Evolutionary conservation across 306 rosid genomes (phyloP), one percentile per base, ranked within the genome.

Genomic region (Luffa aegyptiaca): DNA sequence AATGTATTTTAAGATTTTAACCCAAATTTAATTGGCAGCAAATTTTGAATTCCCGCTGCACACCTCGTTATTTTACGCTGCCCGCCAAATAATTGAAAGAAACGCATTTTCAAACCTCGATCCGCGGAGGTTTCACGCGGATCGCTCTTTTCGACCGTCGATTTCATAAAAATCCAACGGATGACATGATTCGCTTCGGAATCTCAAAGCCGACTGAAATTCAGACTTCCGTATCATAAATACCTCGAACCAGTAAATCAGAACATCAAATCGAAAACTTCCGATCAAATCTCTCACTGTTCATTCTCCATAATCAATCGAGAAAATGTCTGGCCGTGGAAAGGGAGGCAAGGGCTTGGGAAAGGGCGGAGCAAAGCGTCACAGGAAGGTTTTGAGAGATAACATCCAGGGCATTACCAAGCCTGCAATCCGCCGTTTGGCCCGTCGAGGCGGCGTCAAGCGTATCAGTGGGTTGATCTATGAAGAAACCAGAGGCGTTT

Each of bases 301-400:
- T 37, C 7, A 3, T 68, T 4, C 33, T 20, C 12, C 18, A 6
- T 0, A 45, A 11, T 45, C 56, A 10, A 2, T 44, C 49, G 37
- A 18, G 65, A 37, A 18, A 65, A 62, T 84, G 86, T 80, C 86
- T 5, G 86, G 86, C 0, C 80, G 83, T 14, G 86, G 86, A 6
- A 83, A 83, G 75, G 86, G 86, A 14, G 86, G 86, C 61, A 83
- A 83, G 78, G 86, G 86, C 0, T 80, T 83, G 81, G 86, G 86
- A 1, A 83, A 82, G 70, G 84, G 84, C 8, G 84, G 84, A 53
- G 84, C 84, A 7, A 82, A 82, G 61, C 77, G 84, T 3, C 84
- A 82, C 10, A 21, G 81, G n/a, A 82, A 82, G 81, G 84, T 82
- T 2, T 62, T 82, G 35, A 46, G 84, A 10, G 84, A 81, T 12